Conservation (phyloP, 202 grass and related monocot genomes). For the Carex sylvatica region DNA sequence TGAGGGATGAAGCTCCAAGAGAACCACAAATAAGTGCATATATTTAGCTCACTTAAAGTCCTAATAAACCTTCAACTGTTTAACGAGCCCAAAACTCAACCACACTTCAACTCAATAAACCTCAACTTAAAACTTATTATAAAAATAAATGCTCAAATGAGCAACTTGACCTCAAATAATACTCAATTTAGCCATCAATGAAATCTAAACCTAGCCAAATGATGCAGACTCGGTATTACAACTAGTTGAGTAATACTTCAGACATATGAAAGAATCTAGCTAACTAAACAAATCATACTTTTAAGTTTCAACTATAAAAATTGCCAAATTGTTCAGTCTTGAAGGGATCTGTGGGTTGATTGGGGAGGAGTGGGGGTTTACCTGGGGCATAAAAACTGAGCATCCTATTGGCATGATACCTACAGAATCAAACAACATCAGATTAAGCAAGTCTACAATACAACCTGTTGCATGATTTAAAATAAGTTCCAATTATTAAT, state of each 20-base stretch:
- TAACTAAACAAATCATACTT: not conserved
- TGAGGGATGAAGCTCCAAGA: not conserved
- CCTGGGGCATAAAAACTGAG: conserved; percentile 98
- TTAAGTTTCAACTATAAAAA: not conserved
- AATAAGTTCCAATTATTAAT: not conserved
- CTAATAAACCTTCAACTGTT: not conserved
- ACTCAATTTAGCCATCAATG: not conserved
- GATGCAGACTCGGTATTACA: not conserved
- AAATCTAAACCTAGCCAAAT: conserved; percentile 6
- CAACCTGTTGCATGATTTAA: not conserved
- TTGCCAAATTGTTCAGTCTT: conserved; percentile 11
- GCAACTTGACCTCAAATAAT: not conserved
- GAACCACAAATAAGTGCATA: not conserved
- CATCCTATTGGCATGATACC: conserved; percentile 99
- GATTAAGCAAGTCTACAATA: conserved; percentile 9
- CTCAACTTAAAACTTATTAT: not conserved
- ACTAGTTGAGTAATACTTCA: conserved; percentile 1
- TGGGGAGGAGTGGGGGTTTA: conserved; percentile 24
- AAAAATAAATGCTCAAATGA: not conserved
- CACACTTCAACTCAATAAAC: not conserved
- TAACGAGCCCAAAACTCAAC: not conserved
- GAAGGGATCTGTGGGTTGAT: not conserved
- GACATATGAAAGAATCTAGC: not conserved
- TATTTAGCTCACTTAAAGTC: conserved; percentile 5
- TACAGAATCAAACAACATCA: conserved; percentile 41